Evolutionary conservation across 768 basidiomycete genomes (phyloP), one percentile per base, ranked within the genome.

Genomic region (Leccinum subtestaceum): DNA sequence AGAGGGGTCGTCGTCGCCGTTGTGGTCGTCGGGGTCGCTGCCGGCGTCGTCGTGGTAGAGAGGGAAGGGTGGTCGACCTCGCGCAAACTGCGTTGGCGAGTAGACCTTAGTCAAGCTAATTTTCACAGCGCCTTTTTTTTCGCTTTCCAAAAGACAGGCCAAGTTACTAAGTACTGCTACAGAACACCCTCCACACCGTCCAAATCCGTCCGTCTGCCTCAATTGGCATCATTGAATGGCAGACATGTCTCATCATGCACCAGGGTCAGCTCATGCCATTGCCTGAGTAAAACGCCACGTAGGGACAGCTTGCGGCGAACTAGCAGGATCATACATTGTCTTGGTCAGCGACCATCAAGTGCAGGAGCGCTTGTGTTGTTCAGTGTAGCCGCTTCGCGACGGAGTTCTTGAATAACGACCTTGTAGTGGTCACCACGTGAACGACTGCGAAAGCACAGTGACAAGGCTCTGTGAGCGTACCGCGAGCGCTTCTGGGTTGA

Each of bases 401-500:
- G 80, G 19, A 95, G 83, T 70, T 93, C 92, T 67, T 90, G 89
- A 55, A 95, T 84, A 3, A 94, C 91, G 36, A 88, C 89, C 91
- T 95, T 51, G 59, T 25, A 52, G 56, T 21, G 40, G 58, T 56
- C 25, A 50, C 56, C 12, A 56, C 23, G 29, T 57, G 53, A 65
- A n/a, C 52, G 50, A 52, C 48, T 34, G 17, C n/a, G 40, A 38
- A 12, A 7, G 17, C 48, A 13, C 48, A 13, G n/a, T 13, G 51
- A 38, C 27, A 40, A 13, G 21, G 21, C 13, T 48, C 7, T 55
- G 36, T 66, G 73, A 15, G 75, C 86, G 56, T 70, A 95, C 94
- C 65, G 93, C 94, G 49, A 96, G 79, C 0, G 93, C 93, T 67
- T 95, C 93, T 11, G 94, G 92, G 72, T 95, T 96, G 50, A 90